These are phyloP conservation scores for Neurospora sp. DNA, from an alignment of 2,329 filamentous ascomycete species.

Conservation along the genomic window DNA sequence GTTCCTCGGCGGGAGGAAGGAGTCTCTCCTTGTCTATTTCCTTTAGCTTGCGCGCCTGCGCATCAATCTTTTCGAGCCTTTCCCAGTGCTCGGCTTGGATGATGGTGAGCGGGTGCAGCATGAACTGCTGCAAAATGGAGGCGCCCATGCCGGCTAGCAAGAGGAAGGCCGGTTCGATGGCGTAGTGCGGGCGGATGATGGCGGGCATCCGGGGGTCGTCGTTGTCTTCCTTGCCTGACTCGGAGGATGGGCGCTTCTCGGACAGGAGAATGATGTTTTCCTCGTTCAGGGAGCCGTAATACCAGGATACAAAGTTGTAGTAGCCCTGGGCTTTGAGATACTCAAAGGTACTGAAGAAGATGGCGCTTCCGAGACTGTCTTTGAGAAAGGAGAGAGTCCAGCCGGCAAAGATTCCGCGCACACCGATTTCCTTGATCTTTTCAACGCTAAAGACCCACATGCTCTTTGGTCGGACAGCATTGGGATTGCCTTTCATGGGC, in stretches of 20 bases:
- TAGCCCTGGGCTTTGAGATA: slow-evolving; percentile 66
- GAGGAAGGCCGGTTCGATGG: slow-evolving; percentile 64
- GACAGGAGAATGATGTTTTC: slow-evolving; percentile 42
- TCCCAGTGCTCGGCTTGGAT: slow-evolving; percentile 67
- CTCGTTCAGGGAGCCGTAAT: slow-evolving; percentile 51
- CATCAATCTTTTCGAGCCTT: slow-evolving; percentile 62
- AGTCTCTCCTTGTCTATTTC: slow-evolving; percentile 7
- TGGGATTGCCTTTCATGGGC: slow-evolving; percentile 27
- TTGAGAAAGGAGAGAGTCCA: slow-evolving; percentile 61
- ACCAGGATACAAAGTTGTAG: slow-evolving; percentile 61
- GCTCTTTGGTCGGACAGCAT: slow-evolving; percentile 35
- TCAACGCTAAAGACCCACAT: slow-evolving; percentile 65
- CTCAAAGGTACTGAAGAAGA: slow-evolving; percentile 70
- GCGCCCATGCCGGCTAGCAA: slow-evolving; percentile 59
- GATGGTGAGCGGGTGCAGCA: slow-evolving; percentile 62
- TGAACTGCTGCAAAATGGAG: slow-evolving; percentile 56
- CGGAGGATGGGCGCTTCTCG: slow-evolving; percentile 31
- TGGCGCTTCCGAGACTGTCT: slow-evolving; percentile 57
- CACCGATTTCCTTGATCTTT: slow-evolving; percentile 62
- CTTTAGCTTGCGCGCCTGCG: slow-evolving; percentile 39
- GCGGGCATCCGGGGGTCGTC: slow-evolving; percentile 21
- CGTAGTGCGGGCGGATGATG: slow-evolving; percentile 63
- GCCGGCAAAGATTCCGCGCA: slow-evolving; percentile 64
- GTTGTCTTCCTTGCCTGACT: slow-evolving; percentile 11
- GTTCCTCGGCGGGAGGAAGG: slow-evolving; percentile 13